These are phyloP conservation scores for Gossypium mustelinum DNA, from an alignment of 345 rosid species.

Conservation along the genomic window DNA sequence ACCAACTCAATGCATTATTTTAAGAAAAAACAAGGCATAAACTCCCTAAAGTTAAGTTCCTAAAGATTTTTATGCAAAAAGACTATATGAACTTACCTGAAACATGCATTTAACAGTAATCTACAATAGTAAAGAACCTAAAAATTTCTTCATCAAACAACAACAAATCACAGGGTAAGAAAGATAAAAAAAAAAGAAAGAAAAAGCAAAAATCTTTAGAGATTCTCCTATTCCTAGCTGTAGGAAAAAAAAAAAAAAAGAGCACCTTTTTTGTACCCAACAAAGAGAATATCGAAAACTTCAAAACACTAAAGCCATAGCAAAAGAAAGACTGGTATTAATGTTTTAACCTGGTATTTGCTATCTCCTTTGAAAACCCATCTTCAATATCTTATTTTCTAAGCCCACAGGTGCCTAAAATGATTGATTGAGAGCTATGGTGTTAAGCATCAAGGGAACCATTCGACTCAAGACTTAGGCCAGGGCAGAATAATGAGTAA, in stretches of 20 bases:
- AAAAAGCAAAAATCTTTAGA: neutral
- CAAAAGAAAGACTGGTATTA: slow-evolving; percentile 12
- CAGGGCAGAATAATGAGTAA: slow-evolving; percentile 24
- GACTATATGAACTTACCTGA: neutral
- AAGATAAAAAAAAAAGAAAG: neutral
- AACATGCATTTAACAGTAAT: neutral
- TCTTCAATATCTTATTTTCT: slow-evolving; percentile 26
- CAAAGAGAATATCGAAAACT: slow-evolving; percentile 25
- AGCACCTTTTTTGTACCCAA: neutral
- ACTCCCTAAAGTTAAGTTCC: neutral
- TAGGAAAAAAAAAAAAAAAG: slow-evolving; percentile 8
- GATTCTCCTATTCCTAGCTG: slow-evolving; percentile 5
- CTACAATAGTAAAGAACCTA: neutral
- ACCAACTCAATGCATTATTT: slow-evolving; percentile 28
- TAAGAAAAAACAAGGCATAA: slow-evolving; percentile 12
- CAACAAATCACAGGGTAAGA: neutral
- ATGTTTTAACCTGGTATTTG: neutral
- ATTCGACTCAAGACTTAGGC: slow-evolving; percentile 29
- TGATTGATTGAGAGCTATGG: slow-evolving; percentile 41
- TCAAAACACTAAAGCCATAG: slow-evolving; percentile 27
- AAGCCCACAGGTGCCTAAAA: slow-evolving; percentile 31
- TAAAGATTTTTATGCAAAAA: slow-evolving; percentile 6
- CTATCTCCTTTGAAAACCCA: slow-evolving; percentile 27
- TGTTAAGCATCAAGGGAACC: slow-evolving; percentile 73
- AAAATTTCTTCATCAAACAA: slow-evolving; percentile 1